Evolutionary conservation across 2,329 filamentous ascomycete genomes (phyloP).

Genomic region (Sporothrix phasma): DNA sequence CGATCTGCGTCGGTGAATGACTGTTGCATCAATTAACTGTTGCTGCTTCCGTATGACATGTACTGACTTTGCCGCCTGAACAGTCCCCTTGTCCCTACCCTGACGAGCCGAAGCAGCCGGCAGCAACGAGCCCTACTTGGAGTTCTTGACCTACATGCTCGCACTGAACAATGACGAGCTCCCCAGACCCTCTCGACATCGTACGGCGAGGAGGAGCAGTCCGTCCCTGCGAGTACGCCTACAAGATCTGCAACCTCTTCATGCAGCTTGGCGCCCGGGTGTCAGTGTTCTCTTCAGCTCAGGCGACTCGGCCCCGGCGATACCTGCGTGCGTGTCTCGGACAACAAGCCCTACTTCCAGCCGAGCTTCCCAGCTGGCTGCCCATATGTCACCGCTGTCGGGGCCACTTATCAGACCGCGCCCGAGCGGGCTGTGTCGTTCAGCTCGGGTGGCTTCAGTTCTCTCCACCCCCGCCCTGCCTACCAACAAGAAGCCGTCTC

Average conservation of each 20-base stretch:
- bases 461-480: conserved; percentile 32
- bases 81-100: conserved; percentile 47
- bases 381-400: conserved; percentile 42
- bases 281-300: conserved; percentile 53
- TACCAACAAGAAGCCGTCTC: conserved; percentile 33
- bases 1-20: no score
- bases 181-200: conserved; percentile 55
- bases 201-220: conserved; percentile 59
- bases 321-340: conserved; percentile 48
- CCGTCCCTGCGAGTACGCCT: conserved; percentile 51
- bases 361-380: conserved; percentile 30
- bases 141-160: conserved; percentile 50
- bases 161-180: conserved; percentile 39
- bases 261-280: conserved; percentile 59
- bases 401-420: conserved; percentile 38
- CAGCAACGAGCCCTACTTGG: conserved; percentile 61
- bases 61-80: no score
- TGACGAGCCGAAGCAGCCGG: conserved; percentile 35
- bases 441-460: conserved; percentile 37
- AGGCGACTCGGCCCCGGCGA: conserved; percentile 53
- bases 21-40: no score
- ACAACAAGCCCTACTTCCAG: conserved; percentile 27
- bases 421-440: conserved; percentile 24
- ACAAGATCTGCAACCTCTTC: conserved; percentile 52
- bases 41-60: background rate